These are phyloP conservation scores for Fusarium subtropicale DNA, from an alignment of 2,329 filamentous ascomycete species.

Conservation along the genomic window DNA sequence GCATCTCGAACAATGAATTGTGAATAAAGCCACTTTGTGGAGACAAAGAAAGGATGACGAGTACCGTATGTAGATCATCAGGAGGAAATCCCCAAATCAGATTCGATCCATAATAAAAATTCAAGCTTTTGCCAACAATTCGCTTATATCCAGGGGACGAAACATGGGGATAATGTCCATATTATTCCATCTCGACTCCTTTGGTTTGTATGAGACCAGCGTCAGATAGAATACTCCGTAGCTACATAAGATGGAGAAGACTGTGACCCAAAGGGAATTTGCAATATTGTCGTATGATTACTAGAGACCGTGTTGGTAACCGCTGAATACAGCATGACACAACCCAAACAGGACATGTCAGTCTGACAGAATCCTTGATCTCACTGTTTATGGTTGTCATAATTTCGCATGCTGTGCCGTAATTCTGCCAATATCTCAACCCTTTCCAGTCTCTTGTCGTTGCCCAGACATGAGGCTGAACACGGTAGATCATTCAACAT, in stretches of 20 bases:
- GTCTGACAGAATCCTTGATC: neutral
- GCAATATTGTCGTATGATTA: neutral
- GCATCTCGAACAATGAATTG: neutral
- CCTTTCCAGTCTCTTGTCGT: neutral
- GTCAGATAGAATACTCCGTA: neutral
- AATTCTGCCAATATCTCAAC: neutral
- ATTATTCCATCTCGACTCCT: neutral
- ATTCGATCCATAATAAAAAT: conserved; percentile 8
- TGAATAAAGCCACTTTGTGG: neutral
- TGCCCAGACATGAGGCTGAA: neutral
- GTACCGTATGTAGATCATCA: conserved; percentile 7
- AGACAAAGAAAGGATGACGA: conserved; percentile 1
- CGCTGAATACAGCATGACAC: too few relatives aligned
- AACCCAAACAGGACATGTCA: neutral
- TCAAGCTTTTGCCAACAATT: conserved; percentile 17
- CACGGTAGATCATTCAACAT: neutral
- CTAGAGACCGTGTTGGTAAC: neutral
- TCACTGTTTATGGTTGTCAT: neutral
- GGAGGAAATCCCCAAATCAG: neutral
- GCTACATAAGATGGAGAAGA: neutral
- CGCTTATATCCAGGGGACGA: neutral
- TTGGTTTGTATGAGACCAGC: neutral
- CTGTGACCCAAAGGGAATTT: neutral
- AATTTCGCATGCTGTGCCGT: neutral
- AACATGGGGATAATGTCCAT: neutral